phyloP scores from a whole-genome alignment of 768 basidiomycete genomes.

The Coprinopsis cinerea region DNA sequence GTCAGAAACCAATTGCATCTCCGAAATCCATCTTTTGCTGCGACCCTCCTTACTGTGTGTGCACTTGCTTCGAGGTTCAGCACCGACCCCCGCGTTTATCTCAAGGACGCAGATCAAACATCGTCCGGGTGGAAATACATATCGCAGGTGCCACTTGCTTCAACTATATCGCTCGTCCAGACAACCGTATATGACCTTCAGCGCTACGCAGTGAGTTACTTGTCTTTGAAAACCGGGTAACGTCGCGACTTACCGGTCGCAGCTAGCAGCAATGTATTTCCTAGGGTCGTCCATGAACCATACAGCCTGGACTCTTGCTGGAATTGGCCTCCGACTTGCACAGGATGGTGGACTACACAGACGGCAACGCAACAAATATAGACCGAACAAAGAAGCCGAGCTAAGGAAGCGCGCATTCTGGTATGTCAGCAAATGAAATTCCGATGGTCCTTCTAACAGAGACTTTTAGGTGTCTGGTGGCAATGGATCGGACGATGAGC shows the following conservation, averaged over 20 bases:
- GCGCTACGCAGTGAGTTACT: slow-evolving; percentile 43
- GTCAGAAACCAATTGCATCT: slow-evolving; percentile 41
- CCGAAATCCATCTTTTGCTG: slow-evolving; percentile 43
- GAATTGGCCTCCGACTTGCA: slow-evolving; percentile 65
- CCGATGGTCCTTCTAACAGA: not conserved
- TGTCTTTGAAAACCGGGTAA: slow-evolving; percentile 17
- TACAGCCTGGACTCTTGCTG: slow-evolving; percentile 62
- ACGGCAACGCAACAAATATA: slow-evolving; percentile 26
- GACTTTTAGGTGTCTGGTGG: slow-evolving; percentile 22
- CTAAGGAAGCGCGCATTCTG: slow-evolving; percentile 48
- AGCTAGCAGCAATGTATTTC: slow-evolving; percentile 44
- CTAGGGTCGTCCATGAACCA: slow-evolving; percentile 55
- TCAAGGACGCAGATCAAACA: slow-evolving; percentile 29
- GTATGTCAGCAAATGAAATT: slow-evolving; percentile 25
- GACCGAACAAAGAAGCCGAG: slow-evolving; percentile 19
- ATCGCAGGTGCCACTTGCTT: slow-evolving; percentile 41
- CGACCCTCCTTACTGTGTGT: slow-evolving; percentile 56
- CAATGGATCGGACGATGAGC: slow-evolving; percentile 29
- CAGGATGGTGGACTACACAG: slow-evolving; percentile 77
- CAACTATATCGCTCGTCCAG: slow-evolving; percentile 41
- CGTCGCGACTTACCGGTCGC: not conserved
- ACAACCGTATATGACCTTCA: slow-evolving; percentile 69
- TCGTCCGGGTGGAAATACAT: slow-evolving; percentile 58
- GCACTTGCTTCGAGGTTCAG: slow-evolving; percentile 55
- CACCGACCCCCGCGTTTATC: slow-evolving; percentile 37